Percentiles rank a stretch among this genome's conserved stretches.
phyloP scores from a whole-genome alignment of 352 stramenopile genomes.

The Lagenidium giganteum region DNA sequence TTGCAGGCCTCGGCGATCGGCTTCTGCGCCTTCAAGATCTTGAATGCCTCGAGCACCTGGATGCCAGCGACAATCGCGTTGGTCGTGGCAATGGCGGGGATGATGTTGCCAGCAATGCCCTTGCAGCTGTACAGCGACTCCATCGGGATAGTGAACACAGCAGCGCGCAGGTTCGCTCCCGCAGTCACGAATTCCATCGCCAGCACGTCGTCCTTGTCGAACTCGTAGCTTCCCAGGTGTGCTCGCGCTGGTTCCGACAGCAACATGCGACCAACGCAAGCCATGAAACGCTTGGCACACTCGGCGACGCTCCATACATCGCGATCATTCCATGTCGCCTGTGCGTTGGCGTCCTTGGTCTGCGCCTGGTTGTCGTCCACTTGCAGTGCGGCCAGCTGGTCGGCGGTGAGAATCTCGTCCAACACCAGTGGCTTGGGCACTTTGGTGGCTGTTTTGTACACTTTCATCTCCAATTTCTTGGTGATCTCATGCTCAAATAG shows the following conservation, averaged over 20 bases:
- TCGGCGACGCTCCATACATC: conserved; percentile 82
- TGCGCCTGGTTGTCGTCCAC: conserved; percentile 12
- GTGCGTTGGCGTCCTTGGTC: conserved; percentile 17
- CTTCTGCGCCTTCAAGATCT: conserved; percentile 43
- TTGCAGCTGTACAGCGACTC: conserved; percentile 88
- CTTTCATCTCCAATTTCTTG: conserved; percentile 92
- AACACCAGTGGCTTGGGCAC: conserved; percentile 65
- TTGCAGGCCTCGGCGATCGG: conserved; percentile 66
- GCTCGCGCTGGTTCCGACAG: conserved; percentile 26
- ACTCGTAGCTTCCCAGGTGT: conserved; percentile 69
- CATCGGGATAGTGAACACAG: conserved; percentile 67
- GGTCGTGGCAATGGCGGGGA: conserved; percentile 98
- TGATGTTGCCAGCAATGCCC: conserved; percentile 99
- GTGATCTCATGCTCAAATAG: conserved; percentile 94
- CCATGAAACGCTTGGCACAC: conserved; percentile 81
- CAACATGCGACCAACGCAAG: conserved; percentile 48
- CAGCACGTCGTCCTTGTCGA: conserved; percentile 97
- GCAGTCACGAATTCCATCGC: conserved; percentile 97
- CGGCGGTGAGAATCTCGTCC: conserved; percentile 57
- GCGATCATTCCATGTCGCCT: conserved; percentile 57
- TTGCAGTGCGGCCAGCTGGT: too few relatives aligned
- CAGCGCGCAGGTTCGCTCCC: conserved; percentile 92
- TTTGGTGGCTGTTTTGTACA: conserved; percentile 93
- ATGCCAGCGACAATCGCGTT: conserved; percentile 98
- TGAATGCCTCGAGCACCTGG: conserved; percentile 73